A percentile compares a stretch with the other conserved stretches of the same genome.
These are phyloP conservation scores for Oropetium thomaeum DNA, from an alignment of 176 grass and related monocot species.

Conservation along the genomic window DNA sequence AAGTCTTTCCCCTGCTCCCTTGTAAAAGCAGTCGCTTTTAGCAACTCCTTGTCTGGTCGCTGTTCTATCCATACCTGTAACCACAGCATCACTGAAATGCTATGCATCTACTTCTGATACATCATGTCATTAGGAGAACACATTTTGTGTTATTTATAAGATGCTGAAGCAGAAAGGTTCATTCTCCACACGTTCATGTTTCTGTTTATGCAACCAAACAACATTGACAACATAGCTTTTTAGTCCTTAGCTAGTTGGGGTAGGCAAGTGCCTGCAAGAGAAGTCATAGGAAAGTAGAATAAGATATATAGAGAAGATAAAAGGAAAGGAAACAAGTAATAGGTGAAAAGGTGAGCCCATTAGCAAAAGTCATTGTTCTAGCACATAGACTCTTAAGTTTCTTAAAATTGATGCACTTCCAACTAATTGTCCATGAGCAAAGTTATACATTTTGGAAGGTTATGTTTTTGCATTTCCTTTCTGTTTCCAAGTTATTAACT, in stretches of 20 bases:
- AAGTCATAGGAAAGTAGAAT: too few species aligned
- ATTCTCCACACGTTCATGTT: background rate
- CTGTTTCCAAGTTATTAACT: constrained; percentile 8
- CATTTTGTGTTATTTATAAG: background rate
- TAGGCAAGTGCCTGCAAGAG: too few species aligned
- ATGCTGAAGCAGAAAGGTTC: background rate
- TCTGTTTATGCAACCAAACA: constrained; percentile 3
- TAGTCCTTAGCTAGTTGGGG: too few species aligned
- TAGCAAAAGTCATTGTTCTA: too few species aligned
- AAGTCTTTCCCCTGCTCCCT: background rate
- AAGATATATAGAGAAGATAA: too few species aligned
- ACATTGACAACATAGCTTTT: too few species aligned
- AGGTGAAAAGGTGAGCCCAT: too few species aligned
- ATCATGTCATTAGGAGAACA: background rate
- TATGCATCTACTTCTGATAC: constrained; percentile 1
- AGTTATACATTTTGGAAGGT: background rate
- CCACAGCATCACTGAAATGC: background rate
- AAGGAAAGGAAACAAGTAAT: too few species aligned
- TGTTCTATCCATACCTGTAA: background rate
- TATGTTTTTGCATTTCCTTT: background rate
- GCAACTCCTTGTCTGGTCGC: background rate
- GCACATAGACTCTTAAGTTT: background rate
- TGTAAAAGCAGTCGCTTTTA: background rate
- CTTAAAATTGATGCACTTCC: background rate
- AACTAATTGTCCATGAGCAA: background rate